Base-by-base conservation (phyloP, 2,329 filamentous ascomycete genomes). In the Apiospora arundinis region DNA sequence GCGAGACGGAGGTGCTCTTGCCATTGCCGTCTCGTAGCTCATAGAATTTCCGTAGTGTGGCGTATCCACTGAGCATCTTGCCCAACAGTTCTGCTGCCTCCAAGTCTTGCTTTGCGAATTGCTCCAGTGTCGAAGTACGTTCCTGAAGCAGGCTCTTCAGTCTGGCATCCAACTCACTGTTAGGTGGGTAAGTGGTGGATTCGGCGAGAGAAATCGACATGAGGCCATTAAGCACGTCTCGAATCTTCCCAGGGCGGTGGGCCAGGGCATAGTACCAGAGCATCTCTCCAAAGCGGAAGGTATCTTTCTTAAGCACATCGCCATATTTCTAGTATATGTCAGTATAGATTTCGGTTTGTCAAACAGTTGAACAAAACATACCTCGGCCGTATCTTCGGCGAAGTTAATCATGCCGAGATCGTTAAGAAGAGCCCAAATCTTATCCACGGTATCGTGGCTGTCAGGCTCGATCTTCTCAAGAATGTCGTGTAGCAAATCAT, bases 231-330 rank as follows among this genome's bases (percentile, higher is more conserved):
- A 97, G 88, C 25, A 97, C 93, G 74, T 95, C 91, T 77, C 93
- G 93, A 69, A 98, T 92, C 81, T 95, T 97, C 74, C 88, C 86
- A 1, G 90, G 85, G 37, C 92, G 90, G 78, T 97, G 95, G 3
- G 95, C 93, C 16, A 97, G 90, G 32, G 95, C 93, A 80, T 96
- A 98, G 84, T 97, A 98, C 83, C 96, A 92, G 25, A 98, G 87
- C 0, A 94, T 93, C 74, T 95, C 91, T 70, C 95, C 95, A 76
- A 95, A 98, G 70, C 92, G 89, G 76, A 93, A 90, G 0, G 92
- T 92, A 56, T 90, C 89, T 72, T 91, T 87, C 14, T 91, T 90
- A 49, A 97, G 87, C 67, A 91, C 87, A 74, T 97, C 92, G 71
- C 95, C 95, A 79, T 94, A 98, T 74, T 92, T 91, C 93, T 97